Percentiles rank a stretch among this genome's conserved stretches.
Conservation (phyloP, 225 moss, liverwort and hornwort genomes). For the Ulota crispa region DNA sequence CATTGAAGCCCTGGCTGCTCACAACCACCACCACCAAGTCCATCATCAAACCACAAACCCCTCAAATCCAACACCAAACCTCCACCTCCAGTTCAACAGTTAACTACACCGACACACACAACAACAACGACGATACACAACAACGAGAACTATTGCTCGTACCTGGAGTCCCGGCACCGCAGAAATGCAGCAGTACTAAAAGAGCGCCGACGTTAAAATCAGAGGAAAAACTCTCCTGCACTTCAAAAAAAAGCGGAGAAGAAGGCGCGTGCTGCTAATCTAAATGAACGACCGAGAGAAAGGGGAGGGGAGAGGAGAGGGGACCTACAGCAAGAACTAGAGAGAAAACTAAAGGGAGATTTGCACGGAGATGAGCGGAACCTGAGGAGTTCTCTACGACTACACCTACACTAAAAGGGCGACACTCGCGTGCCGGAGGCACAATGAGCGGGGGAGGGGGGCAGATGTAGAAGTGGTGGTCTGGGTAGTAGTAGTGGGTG, state of each 20-base stretch:
- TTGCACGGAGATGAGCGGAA: not conserved
- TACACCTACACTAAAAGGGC: slow-evolving; percentile 24
- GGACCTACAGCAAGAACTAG: not conserved
- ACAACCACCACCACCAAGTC: not conserved
- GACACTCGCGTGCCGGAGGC: not conserved
- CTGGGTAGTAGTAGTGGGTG: not conserved
- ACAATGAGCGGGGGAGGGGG: not conserved
- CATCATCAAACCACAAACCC: not conserved
- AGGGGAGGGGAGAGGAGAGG: too few relatives aligned
- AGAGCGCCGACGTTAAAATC: not conserved
- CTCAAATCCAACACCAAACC: not conserved
- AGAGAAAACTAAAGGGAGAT: not conserved
- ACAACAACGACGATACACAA: not conserved
- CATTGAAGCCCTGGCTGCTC: slow-evolving; percentile 7
- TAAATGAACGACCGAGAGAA: not conserved
- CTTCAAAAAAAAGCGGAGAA: not conserved
- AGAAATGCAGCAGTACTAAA: not conserved
- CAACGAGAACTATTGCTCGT: not conserved
- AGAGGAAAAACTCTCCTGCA: not conserved
- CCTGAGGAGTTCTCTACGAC: not conserved
- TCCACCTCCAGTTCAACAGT: not conserved
- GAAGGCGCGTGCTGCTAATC: not conserved
- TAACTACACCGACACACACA: not conserved
- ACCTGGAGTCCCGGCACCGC: not conserved
- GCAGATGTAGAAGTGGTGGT: not conserved